Evolutionary conservation across 1,284 basidiomycete species (phyloP).

Genomic region (Vanrija pseudolonga): DNA sequence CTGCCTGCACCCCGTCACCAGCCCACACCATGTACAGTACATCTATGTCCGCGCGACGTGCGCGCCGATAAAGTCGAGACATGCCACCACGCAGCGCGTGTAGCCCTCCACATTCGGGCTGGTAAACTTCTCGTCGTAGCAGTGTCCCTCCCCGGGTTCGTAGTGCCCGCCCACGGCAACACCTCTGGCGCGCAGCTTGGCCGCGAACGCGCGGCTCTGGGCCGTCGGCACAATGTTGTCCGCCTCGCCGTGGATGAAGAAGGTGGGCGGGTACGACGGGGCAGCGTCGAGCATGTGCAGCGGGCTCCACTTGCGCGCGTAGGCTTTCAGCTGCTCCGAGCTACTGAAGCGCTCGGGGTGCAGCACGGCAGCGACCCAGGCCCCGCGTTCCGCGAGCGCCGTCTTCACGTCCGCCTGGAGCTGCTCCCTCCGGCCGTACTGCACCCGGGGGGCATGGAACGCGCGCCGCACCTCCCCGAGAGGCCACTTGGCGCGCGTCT

Average conservation of each 20-base stretch:
- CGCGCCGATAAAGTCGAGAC: no score
- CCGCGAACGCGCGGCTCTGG: no score
- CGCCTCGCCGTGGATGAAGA: slow-evolving; percentile 26
- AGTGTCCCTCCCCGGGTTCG: no score
- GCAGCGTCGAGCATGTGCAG: not conserved
- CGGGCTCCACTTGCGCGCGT: not conserved
- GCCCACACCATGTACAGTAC: no score
- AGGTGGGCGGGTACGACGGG: slow-evolving; percentile 19
- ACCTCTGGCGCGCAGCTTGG: no score
- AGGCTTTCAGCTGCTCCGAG: not conserved
- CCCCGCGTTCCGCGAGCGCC: not conserved
- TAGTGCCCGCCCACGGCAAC: no score
- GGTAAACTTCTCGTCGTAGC: no score
- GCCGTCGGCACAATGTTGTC: slow-evolving; percentile 17
- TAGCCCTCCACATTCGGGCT: no score
- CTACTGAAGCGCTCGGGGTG: not conserved
- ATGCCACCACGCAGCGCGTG: no score
- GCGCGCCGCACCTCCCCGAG: not conserved
- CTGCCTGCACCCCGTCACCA: no score
- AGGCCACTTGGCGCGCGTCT: not conserved
- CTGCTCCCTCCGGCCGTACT: not conserved
- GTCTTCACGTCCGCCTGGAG: not conserved
- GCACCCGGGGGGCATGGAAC: not conserved
- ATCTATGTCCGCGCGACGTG: no score
- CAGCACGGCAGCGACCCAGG: not conserved